Evolutionary conservation across 108 stramenopile species (phyloP).

Genomic region (Nannochloropsis oceanica): DNA sequence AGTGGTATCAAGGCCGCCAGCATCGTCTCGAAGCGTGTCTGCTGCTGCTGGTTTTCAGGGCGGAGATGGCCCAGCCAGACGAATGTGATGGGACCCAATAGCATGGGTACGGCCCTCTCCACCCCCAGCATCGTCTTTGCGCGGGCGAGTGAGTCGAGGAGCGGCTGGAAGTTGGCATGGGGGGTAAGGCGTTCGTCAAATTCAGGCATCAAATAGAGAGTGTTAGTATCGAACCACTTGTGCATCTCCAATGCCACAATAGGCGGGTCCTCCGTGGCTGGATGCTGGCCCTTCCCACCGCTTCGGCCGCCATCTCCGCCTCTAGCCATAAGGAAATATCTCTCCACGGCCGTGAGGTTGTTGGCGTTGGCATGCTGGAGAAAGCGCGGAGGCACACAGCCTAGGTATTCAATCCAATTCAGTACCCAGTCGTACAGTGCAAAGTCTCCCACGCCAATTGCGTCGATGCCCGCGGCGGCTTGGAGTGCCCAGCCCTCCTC

Average conservation of each 20-base stretch:
- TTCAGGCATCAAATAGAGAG: conserved; percentile 57
- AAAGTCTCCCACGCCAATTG: conserved; percentile 43
- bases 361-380: neutral
- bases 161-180: conserved; percentile 18
- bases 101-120: conserved; percentile 33
- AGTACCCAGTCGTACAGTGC: conserved; percentile 45
- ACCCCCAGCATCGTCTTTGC: conserved; percentile 33
- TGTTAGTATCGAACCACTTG: conserved; percentile 54
- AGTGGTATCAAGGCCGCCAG: neutral
- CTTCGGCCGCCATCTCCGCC: conserved; percentile 23
- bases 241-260: conserved; percentile 39
- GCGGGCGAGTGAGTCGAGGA: conserved; percentile 22
- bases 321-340: neutral
- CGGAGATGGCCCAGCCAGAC: conserved; percentile 21
- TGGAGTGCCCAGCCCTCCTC: conserved; percentile 45
- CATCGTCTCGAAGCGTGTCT: conserved; percentile 1
- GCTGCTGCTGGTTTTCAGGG: neutral
- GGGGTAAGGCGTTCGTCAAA: neutral
- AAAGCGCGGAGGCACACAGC: conserved; percentile 16
- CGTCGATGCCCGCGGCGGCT: conserved; percentile 35
- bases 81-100: conserved; percentile 48
- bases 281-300: neutral
- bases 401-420: conserved; percentile 29
- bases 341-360: neutral
- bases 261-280: neutral